Percentiles rank a stretch among this genome's conserved stretches.
These are phyloP conservation scores for Penicillium malachiteum DNA, from an alignment of 495 filamentous ascomycete species.

Conservation along the genomic window DNA sequence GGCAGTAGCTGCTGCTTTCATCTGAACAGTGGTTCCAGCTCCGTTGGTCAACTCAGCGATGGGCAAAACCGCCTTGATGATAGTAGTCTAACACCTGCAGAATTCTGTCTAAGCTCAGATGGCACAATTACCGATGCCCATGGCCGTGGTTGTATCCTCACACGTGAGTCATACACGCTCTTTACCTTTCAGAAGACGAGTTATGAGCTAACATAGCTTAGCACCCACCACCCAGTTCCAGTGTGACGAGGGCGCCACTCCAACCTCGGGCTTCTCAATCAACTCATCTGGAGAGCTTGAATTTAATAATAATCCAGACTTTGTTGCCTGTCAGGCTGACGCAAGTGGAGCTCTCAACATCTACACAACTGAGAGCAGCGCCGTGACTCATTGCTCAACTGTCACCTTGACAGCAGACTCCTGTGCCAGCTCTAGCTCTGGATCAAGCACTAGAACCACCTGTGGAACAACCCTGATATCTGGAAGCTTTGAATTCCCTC, in stretches of 20 bases:
- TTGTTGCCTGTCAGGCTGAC: constrained; percentile 55
- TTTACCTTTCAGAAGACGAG: not conserved
- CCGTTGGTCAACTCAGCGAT: constrained; percentile 52
- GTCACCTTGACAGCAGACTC: constrained; percentile 49
- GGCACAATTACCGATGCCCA: constrained; percentile 51
- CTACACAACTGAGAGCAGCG: constrained; percentile 45
- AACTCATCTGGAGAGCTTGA: constrained; percentile 46
- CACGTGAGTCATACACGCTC: constrained; percentile 34
- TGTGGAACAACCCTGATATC: constrained; percentile 51
- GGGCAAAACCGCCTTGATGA: constrained; percentile 56
- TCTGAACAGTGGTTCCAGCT: constrained; percentile 45
- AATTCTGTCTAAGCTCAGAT: constrained; percentile 44
- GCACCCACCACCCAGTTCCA: constrained; percentile 61
- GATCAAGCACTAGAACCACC: constrained; percentile 16
- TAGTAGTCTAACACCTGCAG: constrained; percentile 32
- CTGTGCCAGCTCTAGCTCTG: constrained; percentile 30
- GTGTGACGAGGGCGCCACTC: constrained; percentile 55
- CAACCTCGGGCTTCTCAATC: constrained; percentile 49
- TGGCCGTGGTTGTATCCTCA: constrained; percentile 60
- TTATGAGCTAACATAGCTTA: constrained; percentile 18
- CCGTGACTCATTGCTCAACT: constrained; percentile 43
- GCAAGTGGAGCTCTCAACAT: constrained; percentile 51
- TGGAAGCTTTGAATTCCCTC: constrained; percentile 58
- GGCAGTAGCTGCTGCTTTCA: constrained; percentile 50
- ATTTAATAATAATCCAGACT: constrained; percentile 43